phyloP scores from a whole-genome alignment of 768 basidiomycete species.

The Phlegmacium glaucopus region DNA sequence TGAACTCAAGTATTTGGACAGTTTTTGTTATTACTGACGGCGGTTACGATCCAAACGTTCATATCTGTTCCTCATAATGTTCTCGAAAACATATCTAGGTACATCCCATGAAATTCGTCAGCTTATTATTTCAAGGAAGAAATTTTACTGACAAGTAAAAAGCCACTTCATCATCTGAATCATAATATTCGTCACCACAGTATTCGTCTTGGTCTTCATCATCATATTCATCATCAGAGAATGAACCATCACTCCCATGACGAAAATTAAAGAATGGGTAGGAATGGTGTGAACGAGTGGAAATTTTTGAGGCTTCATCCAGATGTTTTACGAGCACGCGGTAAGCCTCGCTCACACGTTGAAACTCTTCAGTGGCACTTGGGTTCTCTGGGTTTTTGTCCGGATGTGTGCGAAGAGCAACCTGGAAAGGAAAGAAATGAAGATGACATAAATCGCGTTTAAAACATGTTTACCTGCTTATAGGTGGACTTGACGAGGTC shows the following conservation, averaged over 20 bases:
- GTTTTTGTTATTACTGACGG: conserved; percentile 6
- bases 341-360: conserved; percentile 68
- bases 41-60: neutral
- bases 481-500: conserved; percentile 67
- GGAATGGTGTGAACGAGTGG: neutral
- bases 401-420: conserved; percentile 68
- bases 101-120: neutral
- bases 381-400: conserved; percentile 72
- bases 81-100: conserved; percentile 33
- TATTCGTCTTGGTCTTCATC: no score
- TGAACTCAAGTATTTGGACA: no score
- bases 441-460: neutral
- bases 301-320: conserved; percentile 25
- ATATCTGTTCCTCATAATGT: conserved; percentile 14
- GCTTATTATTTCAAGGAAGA: conserved; percentile 5
- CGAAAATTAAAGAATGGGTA: conserved; percentile 7
- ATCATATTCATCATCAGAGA: conserved; percentile 32
- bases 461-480: conserved; percentile 47
- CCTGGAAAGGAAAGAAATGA: conserved; percentile 28
- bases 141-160: conserved; percentile 40
- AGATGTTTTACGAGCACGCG: conserved; percentile 54
- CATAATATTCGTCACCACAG: conserved; percentile 33
- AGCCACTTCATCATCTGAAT: conserved; percentile 17
- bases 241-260: conserved; percentile 16
- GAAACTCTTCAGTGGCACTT: conserved; percentile 66